These are phyloP conservation scores for Arachis monticola DNA, from an alignment of 331 rosid genomes.

Conservation along the genomic window DNA sequence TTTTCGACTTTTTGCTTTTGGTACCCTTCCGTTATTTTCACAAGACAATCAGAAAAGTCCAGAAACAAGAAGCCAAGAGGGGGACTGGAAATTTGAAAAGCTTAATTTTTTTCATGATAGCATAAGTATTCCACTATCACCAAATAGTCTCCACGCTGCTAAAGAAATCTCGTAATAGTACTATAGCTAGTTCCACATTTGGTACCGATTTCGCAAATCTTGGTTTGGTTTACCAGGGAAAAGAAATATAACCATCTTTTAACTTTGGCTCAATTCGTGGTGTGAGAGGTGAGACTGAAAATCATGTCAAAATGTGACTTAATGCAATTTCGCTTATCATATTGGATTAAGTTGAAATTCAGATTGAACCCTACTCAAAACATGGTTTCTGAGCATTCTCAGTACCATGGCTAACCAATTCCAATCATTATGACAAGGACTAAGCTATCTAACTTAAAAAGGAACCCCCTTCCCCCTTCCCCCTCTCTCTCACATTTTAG, in stretches of 20 bases:
- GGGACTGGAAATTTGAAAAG: neutral
- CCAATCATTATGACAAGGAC: constrained; percentile 6
- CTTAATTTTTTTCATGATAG: constrained; percentile 12
- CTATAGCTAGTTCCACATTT: neutral
- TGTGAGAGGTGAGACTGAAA: neutral
- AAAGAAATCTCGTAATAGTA: neutral
- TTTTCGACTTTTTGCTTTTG: constrained; percentile 8
- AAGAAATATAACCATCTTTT: neutral
- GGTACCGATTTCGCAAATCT: neutral
- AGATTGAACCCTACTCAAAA: neutral
- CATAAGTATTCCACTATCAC: neutral
- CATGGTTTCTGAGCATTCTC: neutral
- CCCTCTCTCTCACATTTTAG: neutral
- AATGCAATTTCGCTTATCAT: neutral
- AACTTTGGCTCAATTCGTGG: neutral
- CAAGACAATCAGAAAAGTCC: constrained; percentile 15
- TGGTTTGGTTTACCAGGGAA: neutral
- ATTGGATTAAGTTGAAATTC: neutral
- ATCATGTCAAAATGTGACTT: neutral
- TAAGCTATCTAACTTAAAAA: constrained; percentile 20
- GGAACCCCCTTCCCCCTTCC: neutral
- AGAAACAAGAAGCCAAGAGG: constrained; percentile 18
- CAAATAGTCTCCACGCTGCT: neutral
- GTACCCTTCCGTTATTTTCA: constrained; percentile 31
- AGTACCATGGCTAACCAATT: neutral